Base-by-base conservation (phyloP, 164 flowering plant genomes). In the Platanus orientalis region DNA sequence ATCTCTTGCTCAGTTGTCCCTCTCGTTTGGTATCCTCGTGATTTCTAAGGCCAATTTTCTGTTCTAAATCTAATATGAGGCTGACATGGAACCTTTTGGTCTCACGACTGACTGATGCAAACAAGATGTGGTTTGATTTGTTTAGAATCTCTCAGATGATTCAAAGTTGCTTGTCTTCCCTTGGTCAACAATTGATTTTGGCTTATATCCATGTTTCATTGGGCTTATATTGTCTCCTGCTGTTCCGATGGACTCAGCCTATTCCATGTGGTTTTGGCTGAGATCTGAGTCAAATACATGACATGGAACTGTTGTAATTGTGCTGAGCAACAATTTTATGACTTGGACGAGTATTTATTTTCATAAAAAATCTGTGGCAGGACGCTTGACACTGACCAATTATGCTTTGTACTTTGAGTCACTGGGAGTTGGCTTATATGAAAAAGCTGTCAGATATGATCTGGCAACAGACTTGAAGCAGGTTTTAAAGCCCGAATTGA, bases 341-440 rank as follows among this genome's bases (percentile, higher is more conserved):
- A 60, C 26, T 47, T 60, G 19, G 26, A 24, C 1, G 28, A 56
- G 42, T 45, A 25, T 3, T 23, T 1, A 32, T 60, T 7, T 17
- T 21, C 11, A 30, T 52, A 3, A 11, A 54, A 36, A 29, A 20
- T 7, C 25, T 27, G 16, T 69, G 71, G 57, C 78, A 92, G 98
- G 98, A 40, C 78, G 90, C 50, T 75, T 92, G 79, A 88, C 92
- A 21, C 76, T 92, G 69, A 86, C 94, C 57, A 84, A 79, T 63
- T 64, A 76, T 76, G 90, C 93, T 73, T 69, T 92, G 36, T 88
- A 90, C 79, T 92, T 92, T 65, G 98, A 90, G 79, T 67, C 98
- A 42, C 32, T 83, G 75, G 89, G 98, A 51, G 92, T 90, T 59
- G 96, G 88, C 50, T 59, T 71, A 63, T 87, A 83, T 75, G 96